These are phyloP conservation scores for Aleurites moluccanus DNA, from an alignment of 441 rosid species.

Conservation along the genomic window DNA sequence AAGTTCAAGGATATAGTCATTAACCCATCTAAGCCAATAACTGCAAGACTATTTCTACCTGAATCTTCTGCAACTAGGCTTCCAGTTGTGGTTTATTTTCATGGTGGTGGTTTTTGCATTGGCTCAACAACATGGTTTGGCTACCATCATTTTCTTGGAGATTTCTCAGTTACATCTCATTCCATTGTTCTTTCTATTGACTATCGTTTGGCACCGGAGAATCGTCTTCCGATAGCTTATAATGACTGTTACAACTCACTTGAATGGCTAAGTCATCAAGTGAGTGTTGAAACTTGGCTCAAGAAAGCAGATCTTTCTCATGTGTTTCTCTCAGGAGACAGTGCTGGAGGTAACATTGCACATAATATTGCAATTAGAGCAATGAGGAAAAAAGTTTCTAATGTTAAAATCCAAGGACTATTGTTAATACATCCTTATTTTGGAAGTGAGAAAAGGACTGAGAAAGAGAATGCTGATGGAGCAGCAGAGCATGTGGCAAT, in stretches of 20 bases:
- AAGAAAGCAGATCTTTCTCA: constrained; percentile 38
- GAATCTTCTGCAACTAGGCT: constrained; percentile 17
- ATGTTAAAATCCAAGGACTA: constrained; percentile 41
- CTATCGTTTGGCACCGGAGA: constrained; percentile 59
- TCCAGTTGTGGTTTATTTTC: constrained; percentile 56
- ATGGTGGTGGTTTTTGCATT: constrained; percentile 65
- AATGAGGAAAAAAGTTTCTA: constrained; percentile 17
- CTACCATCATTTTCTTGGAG: constrained; percentile 60
- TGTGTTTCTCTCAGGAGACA: constrained; percentile 55
- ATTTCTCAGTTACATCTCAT: constrained; percentile 38
- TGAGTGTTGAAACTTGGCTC: constrained; percentile 49
- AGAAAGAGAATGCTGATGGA: constrained; percentile 35
- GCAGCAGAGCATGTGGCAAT: constrained; percentile 28
- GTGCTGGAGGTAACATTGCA: constrained; percentile 63
- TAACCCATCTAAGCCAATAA: constrained; percentile 38
- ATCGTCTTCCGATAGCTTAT: constrained; percentile 52
- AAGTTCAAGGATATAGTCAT: constrained; percentile 46
- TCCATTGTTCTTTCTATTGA: constrained; percentile 49
- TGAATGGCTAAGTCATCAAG: constrained; percentile 42
- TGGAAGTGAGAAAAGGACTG: constrained; percentile 52
- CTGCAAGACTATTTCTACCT: constrained; percentile 53
- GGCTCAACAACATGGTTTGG: constrained; percentile 62
- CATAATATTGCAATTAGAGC: constrained; percentile 48
- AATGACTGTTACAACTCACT: constrained; percentile 51
- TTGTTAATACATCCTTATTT: constrained; percentile 55